Conservation (phyloP, 163 green algal genomes). For the Scenedesmus sp. region DNA sequence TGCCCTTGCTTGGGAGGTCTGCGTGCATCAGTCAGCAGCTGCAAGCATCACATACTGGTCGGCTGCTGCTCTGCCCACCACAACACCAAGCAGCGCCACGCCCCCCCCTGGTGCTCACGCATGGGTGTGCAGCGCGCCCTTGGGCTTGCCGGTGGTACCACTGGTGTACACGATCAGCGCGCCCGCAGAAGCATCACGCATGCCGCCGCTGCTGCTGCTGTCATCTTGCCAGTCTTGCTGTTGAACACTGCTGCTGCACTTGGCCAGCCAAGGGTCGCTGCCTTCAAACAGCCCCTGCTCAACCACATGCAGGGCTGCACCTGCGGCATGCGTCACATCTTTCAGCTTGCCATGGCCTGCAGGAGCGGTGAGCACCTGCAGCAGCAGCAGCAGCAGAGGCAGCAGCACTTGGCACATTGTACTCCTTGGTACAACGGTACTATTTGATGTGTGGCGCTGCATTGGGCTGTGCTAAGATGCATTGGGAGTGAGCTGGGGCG, state of each 20-base stretch:
- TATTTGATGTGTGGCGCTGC: too few relatives aligned
- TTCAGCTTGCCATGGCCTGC: slow-evolving; percentile 29
- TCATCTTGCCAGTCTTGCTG: not conserved
- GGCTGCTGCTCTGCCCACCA: too few relatives aligned
- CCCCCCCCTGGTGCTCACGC: too few relatives aligned
- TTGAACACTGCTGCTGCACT: not conserved
- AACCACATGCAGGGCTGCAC: slow-evolving; percentile 24
- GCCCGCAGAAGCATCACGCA: slow-evolving; percentile 32
- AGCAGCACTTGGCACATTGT: too few relatives aligned
- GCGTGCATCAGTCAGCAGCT: too few relatives aligned
- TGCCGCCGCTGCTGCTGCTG: slow-evolving; percentile 27
- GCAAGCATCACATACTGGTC: too few relatives aligned
- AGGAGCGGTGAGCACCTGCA: slow-evolving; percentile 3
- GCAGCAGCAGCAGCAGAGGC: not conserved
- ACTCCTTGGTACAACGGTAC: too few relatives aligned
- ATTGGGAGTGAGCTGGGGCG: too few relatives aligned
- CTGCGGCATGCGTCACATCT: slow-evolving; percentile 10
- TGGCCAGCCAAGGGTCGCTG: not conserved
- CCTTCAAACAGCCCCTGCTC: slow-evolving; percentile 27
- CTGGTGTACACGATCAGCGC: slow-evolving; percentile 98
- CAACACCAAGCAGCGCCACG: too few relatives aligned
- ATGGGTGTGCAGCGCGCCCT: slow-evolving; percentile 85
- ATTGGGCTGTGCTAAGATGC: not conserved
- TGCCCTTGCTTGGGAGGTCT: too few relatives aligned
- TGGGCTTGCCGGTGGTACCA: slow-evolving; percentile 96